Evolutionary conservation across 768 basidiomycete genomes (phyloP), one percentile per base, ranked within the genome.

Genomic region (Rubroboletus pulcherrimus): DNA sequence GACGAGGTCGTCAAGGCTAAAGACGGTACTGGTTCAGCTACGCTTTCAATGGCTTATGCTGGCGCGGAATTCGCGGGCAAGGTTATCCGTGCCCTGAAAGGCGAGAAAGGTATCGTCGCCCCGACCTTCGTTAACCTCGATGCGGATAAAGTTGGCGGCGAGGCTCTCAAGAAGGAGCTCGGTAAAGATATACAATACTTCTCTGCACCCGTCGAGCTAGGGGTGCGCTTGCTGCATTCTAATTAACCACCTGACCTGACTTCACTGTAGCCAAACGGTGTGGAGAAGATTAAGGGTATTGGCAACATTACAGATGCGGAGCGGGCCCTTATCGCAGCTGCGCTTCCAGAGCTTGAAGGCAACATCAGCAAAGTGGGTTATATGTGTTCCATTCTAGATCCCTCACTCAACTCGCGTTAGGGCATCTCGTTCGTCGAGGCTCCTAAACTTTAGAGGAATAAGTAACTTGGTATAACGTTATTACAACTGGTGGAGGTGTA

Each of bases 1-100:
- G 95, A 97, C 64, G 95, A 98, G 75, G 95, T 98, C 67, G 96
- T 98, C 71, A 90, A 97, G 77, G 97, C 97, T 42, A 99, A 99
- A 78, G 89, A 92, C 65, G 87, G 87, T 54, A 72, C 79, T 49
- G 97, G 97, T 43, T 94, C 92, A 33, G 95, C 95, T 9, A 97
- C 94, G n/a, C 83, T 96, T 54, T 93, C 91, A 34, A 98, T 98
- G 94, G 93, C 93, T 1, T 93, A 88, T 64, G 91, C 96, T 49
- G 96, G 94, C 55, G 91, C 90, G 48, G 86, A 93, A 73, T 98
- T 98, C 66, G 83, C 93, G 30, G 72, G 72, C 62, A 90, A 92
- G 68, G 76, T 98, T 66, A 78, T 98, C 66, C 82, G 85, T 41
- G 96, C 95, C 21, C 51, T 91, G 61, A 87, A 86, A 57, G 93